Evolutionary conservation across 2,329 filamentous ascomycete genomes (phyloP).

Genomic region (Leptographium galeiforme): DNA sequence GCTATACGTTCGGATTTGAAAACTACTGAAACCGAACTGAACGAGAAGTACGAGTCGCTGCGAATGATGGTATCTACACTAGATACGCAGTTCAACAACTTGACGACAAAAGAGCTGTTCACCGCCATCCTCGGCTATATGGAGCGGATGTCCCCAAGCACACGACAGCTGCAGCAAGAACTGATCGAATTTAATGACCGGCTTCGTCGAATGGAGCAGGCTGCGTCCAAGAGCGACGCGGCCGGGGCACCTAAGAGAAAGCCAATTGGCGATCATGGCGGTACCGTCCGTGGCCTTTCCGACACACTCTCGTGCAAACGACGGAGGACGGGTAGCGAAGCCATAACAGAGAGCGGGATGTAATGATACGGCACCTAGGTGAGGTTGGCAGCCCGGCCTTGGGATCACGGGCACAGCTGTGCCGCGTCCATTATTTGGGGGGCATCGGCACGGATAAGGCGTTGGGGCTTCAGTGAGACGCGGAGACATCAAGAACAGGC

Average conservation of each 20-base stretch:
- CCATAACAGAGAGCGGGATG: not conserved
- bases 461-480: no score
- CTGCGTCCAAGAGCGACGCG: not conserved
- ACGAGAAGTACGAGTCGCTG: constrained; percentile 19
- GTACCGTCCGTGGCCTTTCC: not conserved
- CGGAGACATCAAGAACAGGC: no score
- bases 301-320: not conserved
- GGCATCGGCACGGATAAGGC: no score
- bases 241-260: not conserved
- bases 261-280: not conserved
- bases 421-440: no score
- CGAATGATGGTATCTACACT: constrained; percentile 25
- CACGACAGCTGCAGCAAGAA: constrained; percentile 10
- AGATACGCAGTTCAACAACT: constrained; percentile 34
- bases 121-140: constrained; percentile 26
- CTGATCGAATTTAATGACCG: not conserved
- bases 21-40: constrained; percentile 13
- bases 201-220: not conserved
- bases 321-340: not conserved
- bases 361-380: not conserved
- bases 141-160: constrained; percentile 16
- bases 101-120: constrained; percentile 29
- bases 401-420: no score
- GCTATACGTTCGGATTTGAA: not conserved
- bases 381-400: no score